A percentile compares a stretch with the other conserved stretches of the same genome.
These are phyloP conservation scores for Darksidea phi DNA, from an alignment of 495 filamentous ascomycete genomes.

Conservation along the genomic window DNA sequence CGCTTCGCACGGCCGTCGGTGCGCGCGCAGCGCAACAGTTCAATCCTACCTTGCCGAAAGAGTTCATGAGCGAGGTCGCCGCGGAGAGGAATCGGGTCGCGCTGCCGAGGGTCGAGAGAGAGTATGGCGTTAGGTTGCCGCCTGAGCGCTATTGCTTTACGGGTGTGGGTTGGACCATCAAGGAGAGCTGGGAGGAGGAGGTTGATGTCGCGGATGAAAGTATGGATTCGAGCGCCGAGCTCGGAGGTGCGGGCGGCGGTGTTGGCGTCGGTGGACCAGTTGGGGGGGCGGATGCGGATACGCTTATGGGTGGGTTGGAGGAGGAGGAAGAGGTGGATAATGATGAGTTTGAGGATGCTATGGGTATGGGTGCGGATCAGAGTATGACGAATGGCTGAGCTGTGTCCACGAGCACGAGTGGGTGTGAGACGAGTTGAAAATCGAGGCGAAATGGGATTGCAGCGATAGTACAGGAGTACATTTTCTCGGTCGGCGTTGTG, in stretches of 20 bases:
- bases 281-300: conserved; percentile 13
- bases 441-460: too few relatives aligned
- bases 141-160: conserved; percentile 90
- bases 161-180: conserved; percentile 78
- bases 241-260: conserved; percentile 10
- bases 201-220: conserved; percentile 57
- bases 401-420: not conserved
- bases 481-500: too few relatives aligned
- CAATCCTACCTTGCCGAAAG: conserved; percentile 68
- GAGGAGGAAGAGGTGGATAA: conserved; percentile 33
- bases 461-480: too few relatives aligned
- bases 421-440: too few relatives aligned
- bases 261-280: conserved; percentile 9
- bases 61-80: conserved; percentile 81
- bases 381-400: conserved; percentile 50
- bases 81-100: conserved; percentile 77
- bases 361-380: conserved; percentile 40
- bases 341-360: conserved; percentile 37
- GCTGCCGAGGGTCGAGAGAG: conserved; percentile 71
- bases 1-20: conserved; percentile 63
- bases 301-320: conserved; percentile 26
- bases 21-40: conserved; percentile 66
- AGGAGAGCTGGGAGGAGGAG: conserved; percentile 66
- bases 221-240: conserved; percentile 52
- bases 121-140: conserved; percentile 77